Evolutionary conservation across 1,284 basidiomycete genomes (phyloP).

Genomic region (Irpex lacteus): DNA sequence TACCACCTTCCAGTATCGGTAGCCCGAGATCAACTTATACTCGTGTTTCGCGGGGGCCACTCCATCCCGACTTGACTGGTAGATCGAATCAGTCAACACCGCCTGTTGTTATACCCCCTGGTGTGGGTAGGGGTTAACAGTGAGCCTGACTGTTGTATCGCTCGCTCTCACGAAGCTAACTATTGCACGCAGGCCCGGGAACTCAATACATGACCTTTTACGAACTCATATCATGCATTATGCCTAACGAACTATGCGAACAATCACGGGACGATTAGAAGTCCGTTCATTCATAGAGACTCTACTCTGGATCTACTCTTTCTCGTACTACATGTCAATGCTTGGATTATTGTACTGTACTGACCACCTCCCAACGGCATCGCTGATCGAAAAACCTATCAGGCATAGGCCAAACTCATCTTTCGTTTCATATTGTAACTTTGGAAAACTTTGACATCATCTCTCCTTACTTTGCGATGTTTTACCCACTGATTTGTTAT

Average conservation of each 20-base stretch:
- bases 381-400: background rate
- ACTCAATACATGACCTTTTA: background rate
- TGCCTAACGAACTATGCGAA: background rate
- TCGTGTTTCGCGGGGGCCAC: slow-evolving; percentile 1
- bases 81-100: background rate
- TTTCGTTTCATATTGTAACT: background rate
- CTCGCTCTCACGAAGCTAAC: background rate
- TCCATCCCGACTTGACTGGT: background rate
- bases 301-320: background rate
- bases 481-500: background rate
- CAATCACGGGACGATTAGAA: background rate
- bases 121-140: background rate
- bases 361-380: background rate
- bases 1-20: slow-evolving; percentile 11
- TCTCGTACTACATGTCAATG: background rate
- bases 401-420: background rate
- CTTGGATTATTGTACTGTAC: background rate
- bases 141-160: background rate
- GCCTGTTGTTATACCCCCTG: background rate
- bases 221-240: background rate
- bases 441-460: background rate
- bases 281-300: background rate
- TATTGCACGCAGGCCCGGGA: background rate
- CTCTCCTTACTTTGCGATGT: background rate
- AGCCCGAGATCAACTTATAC: slow-evolving; percentile 14